Conservation (phyloP, 805 yeast species). For the Saturnispora dispora region DNA sequence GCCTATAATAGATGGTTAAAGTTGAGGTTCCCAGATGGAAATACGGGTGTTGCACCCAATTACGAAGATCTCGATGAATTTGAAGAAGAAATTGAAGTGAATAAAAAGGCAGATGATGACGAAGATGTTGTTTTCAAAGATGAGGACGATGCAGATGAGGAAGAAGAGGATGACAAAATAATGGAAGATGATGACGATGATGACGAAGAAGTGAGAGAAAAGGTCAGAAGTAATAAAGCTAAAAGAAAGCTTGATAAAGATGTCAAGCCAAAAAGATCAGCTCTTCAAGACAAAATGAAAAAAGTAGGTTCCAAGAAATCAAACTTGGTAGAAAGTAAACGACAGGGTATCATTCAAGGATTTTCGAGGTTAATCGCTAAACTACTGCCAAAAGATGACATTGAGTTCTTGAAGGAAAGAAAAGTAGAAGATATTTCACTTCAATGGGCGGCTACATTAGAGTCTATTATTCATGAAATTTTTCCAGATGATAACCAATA, state of each 20-base stretch:
- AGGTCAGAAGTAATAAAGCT: slow-evolving; percentile 11
- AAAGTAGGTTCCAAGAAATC: not conserved
- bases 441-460: slow-evolving; percentile 45
- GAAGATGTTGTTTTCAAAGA: slow-evolving; percentile 1
- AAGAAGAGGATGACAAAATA: slow-evolving; percentile 8
- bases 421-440: slow-evolving; percentile 29
- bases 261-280: not conserved
- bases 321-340: slow-evolving; percentile 32
- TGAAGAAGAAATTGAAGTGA: slow-evolving; percentile 6
- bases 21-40: slow-evolving; percentile 6
- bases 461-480: slow-evolving; percentile 28
- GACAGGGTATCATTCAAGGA: slow-evolving; percentile 4
- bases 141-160: not conserved
- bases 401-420: slow-evolving; percentile 10
- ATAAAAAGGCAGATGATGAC: slow-evolving; percentile 1
- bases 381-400: slow-evolving; percentile 30
- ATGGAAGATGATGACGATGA: slow-evolving; percentile 6
- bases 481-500: slow-evolving; percentile 29
- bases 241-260: slow-evolving; percentile 6
- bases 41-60: not conserved
- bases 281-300: not conserved
- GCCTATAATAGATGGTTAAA: slow-evolving; percentile 24
- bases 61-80: slow-evolving; percentile 4
- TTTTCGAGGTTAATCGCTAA: slow-evolving; percentile 36
- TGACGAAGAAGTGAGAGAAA: slow-evolving; percentile 12